Conservation (phyloP, 352 stramenopile species). For the Lagenidium sp. region DNA sequence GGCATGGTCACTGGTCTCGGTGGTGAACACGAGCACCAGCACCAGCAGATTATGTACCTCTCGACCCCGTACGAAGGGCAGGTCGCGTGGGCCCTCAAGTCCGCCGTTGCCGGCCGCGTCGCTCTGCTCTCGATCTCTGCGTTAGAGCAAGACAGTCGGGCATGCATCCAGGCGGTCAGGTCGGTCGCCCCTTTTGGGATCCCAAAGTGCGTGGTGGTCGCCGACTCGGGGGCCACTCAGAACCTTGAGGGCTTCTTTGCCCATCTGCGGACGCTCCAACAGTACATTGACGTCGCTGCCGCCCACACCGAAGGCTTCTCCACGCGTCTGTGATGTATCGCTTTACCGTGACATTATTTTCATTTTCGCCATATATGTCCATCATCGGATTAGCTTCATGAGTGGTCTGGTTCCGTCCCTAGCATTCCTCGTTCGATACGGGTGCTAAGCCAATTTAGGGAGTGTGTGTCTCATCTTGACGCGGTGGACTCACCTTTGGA, state of each 20-base stretch:
- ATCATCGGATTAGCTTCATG: no score
- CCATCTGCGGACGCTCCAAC: conserved; percentile 40
- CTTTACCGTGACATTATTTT: neutral
- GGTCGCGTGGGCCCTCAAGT: conserved; percentile 17
- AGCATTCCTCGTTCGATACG: no score
- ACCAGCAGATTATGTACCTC: no score
- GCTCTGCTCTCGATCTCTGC: conserved; percentile 38
- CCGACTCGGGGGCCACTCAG: conserved; percentile 3
- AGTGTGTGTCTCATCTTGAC: neutral
- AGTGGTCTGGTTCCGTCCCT: no score
- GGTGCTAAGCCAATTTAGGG: no score
- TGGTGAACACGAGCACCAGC: neutral
- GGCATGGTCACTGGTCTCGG: neutral
- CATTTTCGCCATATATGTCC: no score
- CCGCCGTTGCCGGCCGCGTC: conserved; percentile 3
- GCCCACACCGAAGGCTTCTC: conserved; percentile 30
- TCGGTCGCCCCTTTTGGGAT: conserved; percentile 16
- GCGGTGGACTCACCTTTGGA: neutral
- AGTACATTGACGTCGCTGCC: conserved; percentile 25
- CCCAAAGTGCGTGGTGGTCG: conserved; percentile 25
- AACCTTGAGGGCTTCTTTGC: conserved; percentile 55
- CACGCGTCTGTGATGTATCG: conserved; percentile 11
- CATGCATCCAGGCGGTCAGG: conserved; percentile 27
- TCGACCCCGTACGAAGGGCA: neutral
- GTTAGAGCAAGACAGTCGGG: conserved; percentile 10